Base-by-base conservation (phyloP, 306 rosid genomes). In the Arachis hypogaea region DNA sequence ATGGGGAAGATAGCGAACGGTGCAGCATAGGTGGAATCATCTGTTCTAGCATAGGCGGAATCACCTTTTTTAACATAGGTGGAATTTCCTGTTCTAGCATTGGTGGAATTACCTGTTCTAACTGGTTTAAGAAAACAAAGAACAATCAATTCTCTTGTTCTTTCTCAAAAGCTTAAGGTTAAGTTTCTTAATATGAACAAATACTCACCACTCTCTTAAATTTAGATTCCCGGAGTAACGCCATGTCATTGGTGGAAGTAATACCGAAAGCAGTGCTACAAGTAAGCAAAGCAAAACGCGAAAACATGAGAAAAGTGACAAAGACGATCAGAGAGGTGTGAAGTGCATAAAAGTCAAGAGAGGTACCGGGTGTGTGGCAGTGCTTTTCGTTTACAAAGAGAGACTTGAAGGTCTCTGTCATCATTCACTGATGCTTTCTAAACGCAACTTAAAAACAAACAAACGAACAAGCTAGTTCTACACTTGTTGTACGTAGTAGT, bases 131-230 rank as follows among this genome's bases (percentile, higher is more conserved):
- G 3, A 80, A 36, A 18, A 38, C 14, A 64, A 33, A 33, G 38
- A 33, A 33, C 38, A 33, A 33, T 33, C 38, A 33, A 33, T 33
- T 33, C 3, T 33, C 4, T 33, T 33, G 0, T 33, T 33, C 28
- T 22, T 22, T 22, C 28, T 22, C 38, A 22, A 22, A 22, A 22
- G 28, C 28, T 22, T 22, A 22, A 22, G 28, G 28, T 22, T 22
- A 22, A 22, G 28, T 22, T 22, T 22, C 28, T 22, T 22, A 22
- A 22, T 22, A 22, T 22, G 28, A 43, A 11, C 14, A 41, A 44
- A 29, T 80, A 22, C 28, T 55, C 73, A 89, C 96, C 83, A 69
- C 58, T 51, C 1, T 33, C 12, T 84, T 73, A 52, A 85, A 0
- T 6, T 41, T 3, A 44, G 63, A 45, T 70, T 75, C 82, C 56